These are phyloP conservation scores for Lecanoromycetidae sp. DNA, from an alignment of 2,329 filamentous ascomycete genomes.

Conservation along the genomic window DNA sequence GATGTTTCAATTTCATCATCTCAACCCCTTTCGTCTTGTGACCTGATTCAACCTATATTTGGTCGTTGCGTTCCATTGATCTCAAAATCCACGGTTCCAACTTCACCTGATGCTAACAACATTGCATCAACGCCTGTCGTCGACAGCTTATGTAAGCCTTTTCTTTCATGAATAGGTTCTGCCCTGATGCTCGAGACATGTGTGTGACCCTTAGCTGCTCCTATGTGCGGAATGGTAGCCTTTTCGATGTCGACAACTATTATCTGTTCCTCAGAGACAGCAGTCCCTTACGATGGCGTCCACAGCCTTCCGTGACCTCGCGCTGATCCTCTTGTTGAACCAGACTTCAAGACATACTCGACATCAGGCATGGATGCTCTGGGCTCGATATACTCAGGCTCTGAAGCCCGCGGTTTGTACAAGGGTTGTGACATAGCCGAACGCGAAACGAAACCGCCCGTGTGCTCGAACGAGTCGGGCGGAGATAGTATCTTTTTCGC, in stretches of 20 bases:
- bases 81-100: too few species aligned
- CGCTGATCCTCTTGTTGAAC: conserved; percentile 22
- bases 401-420: conserved; percentile 11
- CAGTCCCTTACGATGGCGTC: conserved; percentile 9
- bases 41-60: too few species aligned
- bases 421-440: conserved; percentile 12
- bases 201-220: neutral
- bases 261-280: neutral
- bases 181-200: too few species aligned
- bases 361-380: conserved; percentile 16
- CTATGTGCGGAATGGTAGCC: too few species aligned
- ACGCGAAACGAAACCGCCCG: conserved; percentile 3
- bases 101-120: too few species aligned
- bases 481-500: neutral
- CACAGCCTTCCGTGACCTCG: conserved; percentile 24
- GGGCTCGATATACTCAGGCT: conserved; percentile 10
- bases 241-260: neutral
- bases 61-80: too few species aligned
- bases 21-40: too few species aligned
- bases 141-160: too few species aligned
- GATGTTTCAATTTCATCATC: too few species aligned
- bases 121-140: too few species aligned
- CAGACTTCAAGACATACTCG: conserved; percentile 21
- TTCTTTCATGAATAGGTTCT: too few species aligned
- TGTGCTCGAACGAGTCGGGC: neutral